Evolutionary conservation across 169 alveolate genomes (phyloP), one percentile per base, ranked within the genome.

Genomic region (Plasmodium adleri): DNA sequence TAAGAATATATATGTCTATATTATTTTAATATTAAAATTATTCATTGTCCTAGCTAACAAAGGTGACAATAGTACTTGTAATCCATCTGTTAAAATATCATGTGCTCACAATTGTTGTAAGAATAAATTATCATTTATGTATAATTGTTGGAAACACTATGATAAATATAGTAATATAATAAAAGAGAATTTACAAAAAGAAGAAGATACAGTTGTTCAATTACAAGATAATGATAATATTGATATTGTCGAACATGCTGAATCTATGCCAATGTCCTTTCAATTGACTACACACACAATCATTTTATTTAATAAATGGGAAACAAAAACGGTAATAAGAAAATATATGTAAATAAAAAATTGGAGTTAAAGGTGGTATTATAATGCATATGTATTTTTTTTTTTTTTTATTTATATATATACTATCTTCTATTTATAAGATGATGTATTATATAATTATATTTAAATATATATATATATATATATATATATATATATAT

Each of bases 191-290:
- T n/a, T 24, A 39, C 50, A 26, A 43, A 54, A 70, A 10, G 71
- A 76, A 68, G 32, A 24, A 43, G 39, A 63, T 24, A 63, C 24
- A 28, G 39, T 13, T 62, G 24, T 15, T n/a, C 75, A 26, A 49
- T 58, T 24, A 39, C 15, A 64, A 6, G 76, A 58, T 49, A 12
- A 26, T 2, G 28, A 74, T 32, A 45, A 76, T 10, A 47, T 50
- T 47, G 26, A 56, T 47, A 20, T 22, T 15, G 67, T 56, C 43
- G 39, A 32, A 13, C 54, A 66, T 17, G 28, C 17, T 20, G 43
- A 59, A 70, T 8, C 89, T 1, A 76, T 76, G 89, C 89, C 89
- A 20, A 76, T 76, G 89, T 64, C 89, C 20, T 76, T 76, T 64
- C 89, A 76, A 12, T 13, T 52, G 64, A 47, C 89, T 9, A 76